Evolutionary conservation across 768 basidiomycete species (phyloP).

Genomic region (Coprinellus micaceus): DNA sequence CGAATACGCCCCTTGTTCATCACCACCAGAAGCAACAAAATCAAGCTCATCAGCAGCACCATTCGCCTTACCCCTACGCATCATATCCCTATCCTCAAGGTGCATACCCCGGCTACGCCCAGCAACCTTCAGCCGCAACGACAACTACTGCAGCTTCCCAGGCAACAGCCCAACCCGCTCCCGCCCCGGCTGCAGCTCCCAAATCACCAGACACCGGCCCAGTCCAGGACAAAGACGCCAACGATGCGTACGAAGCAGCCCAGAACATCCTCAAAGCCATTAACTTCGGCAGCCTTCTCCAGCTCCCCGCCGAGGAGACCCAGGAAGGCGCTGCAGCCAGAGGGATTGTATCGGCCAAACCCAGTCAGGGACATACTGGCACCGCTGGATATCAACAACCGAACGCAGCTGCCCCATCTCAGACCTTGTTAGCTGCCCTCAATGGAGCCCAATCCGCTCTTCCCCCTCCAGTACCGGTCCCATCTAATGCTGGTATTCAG

Average conservation of each 20-base stretch:
- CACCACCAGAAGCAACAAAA: constrained; percentile 26
- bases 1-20: constrained; percentile 49
- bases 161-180: constrained; percentile 12
- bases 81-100: constrained; percentile 31
- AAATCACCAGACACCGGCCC: constrained; percentile 30
- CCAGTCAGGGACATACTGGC: neutral
- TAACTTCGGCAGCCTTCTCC: constrained; percentile 58
- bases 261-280: constrained; percentile 76
- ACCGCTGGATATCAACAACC: neutral
- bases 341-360: neutral
- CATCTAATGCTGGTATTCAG: neutral
- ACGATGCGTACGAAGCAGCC: constrained; percentile 72
- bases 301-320: constrained; percentile 35
- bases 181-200: constrained; percentile 11
- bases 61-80: constrained; percentile 33
- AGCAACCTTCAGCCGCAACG: constrained; percentile 22
- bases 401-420: constrained; percentile 1
- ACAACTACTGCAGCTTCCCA: constrained; percentile 13
- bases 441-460: constrained; percentile 9
- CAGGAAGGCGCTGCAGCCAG: constrained; percentile 11
- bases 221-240: constrained; percentile 23
- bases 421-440: constrained; percentile 8
- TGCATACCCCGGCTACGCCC: constrained; percentile 16
- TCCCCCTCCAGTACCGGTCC: constrained; percentile 6
- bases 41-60: constrained; percentile 17